Percentiles rank a stretch among this genome's conserved stretches.
phyloP scores from a whole-genome alignment of 768 basidiomycete species.

The Cystobasidiopsis lactophilus region DNA sequence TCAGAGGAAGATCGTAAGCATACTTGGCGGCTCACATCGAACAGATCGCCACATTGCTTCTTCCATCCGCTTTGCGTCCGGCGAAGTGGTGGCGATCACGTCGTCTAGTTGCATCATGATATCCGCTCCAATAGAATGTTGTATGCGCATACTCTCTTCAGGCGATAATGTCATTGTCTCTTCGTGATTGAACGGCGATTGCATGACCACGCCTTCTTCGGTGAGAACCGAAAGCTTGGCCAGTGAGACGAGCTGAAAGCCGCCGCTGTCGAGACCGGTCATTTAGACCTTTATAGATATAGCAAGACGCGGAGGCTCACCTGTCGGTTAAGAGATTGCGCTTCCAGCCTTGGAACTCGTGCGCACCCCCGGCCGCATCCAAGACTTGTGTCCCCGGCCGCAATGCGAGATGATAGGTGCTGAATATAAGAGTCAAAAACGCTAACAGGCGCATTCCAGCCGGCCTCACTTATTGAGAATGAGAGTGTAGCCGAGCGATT shows the following conservation, averaged over 20 bases:
- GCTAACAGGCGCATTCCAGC: background rate
- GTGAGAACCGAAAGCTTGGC: conserved; percentile 36
- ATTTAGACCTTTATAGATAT: background rate
- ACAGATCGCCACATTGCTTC: conserved; percentile 77
- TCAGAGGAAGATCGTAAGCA: background rate
- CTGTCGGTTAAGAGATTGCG: conserved; percentile 49
- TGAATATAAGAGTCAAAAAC: background rate
- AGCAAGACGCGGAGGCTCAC: background rate
- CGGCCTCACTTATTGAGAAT: conserved; percentile 45
- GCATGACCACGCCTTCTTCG: conserved; percentile 70
- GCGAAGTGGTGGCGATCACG: conserved; percentile 48
- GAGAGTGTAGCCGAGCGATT: conserved; percentile 34
- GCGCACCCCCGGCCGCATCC: conserved; percentile 58
- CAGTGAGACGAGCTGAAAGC: conserved; percentile 46
- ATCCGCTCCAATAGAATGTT: conserved; percentile 74
- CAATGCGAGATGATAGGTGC: conserved; percentile 67
- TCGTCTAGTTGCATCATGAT: conserved; percentile 47
- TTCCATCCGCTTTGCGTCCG: conserved; percentile 52
- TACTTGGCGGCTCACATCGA: conserved; percentile 35
- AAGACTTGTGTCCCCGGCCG: conserved; percentile 57
- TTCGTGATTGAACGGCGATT: conserved; percentile 29
- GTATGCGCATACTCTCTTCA: conserved; percentile 73
- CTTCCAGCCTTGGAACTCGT: conserved; percentile 72
- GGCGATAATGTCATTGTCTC: conserved; percentile 32
- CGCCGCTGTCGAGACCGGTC: conserved; percentile 37